Conservation (phyloP, 2,329 filamentous ascomycete genomes). For the Iodosphaeria phyllophila region DNA sequence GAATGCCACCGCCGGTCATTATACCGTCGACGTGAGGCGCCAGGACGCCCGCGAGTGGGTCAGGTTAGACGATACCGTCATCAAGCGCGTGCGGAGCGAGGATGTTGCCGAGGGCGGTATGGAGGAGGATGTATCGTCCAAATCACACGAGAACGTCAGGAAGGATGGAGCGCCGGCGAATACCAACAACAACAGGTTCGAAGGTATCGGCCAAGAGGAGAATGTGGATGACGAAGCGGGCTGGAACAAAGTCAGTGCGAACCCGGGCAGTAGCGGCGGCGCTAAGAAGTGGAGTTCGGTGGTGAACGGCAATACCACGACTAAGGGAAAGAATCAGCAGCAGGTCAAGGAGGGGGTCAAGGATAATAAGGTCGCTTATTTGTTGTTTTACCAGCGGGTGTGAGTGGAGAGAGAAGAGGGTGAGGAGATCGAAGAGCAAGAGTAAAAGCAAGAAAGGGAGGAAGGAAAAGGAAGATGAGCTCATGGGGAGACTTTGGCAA, state of each 20-base stretch:
- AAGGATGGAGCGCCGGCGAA: too few relatives aligned
- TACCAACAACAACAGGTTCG: constrained; percentile 70
- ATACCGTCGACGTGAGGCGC: constrained; percentile 89
- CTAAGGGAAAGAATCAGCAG: constrained; percentile 38
- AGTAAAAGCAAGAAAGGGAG: neutral
- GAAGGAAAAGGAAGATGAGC: constrained; percentile 1
- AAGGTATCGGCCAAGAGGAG: constrained; percentile 46
- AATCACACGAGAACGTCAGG: too few relatives aligned
- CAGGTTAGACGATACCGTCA: constrained; percentile 81
- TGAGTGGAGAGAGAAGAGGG: constrained; percentile 8
- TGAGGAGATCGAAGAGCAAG: neutral
- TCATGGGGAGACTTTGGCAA: too few relatives aligned
- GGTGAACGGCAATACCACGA: constrained; percentile 43
- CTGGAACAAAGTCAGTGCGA: constrained; percentile 72
- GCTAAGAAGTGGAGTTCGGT: constrained; percentile 57
- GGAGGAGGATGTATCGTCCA: constrained; percentile 60
- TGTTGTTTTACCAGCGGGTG: constrained; percentile 83
- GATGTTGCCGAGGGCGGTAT: constrained; percentile 76
- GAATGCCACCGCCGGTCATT: constrained; percentile 88
- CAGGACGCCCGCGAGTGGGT: constrained; percentile 96
- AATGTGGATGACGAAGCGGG: constrained; percentile 48
- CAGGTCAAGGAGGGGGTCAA: constrained; percentile 47
- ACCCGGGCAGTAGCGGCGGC: constrained; percentile 44
- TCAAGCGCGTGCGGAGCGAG: constrained; percentile 67
- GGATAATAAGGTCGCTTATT: constrained; percentile 94